Percentiles rank a stretch among this genome's conserved stretches.
Conservation (phyloP, 1,284 basidiomycete genomes). For the Earliella scabrosa region DNA sequence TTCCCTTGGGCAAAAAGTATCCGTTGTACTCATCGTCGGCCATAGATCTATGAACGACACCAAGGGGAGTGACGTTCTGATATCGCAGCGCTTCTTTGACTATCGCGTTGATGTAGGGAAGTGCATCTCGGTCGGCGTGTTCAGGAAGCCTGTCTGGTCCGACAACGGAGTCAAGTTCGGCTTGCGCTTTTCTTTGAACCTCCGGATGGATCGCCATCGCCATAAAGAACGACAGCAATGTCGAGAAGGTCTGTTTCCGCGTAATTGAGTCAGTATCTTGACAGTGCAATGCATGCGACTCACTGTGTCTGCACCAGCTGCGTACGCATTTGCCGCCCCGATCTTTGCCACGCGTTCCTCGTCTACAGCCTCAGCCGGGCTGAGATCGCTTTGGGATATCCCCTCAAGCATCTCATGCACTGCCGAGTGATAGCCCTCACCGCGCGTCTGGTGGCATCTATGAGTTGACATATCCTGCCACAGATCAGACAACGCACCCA, state of each 20-base stretch:
- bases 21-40: constrained; percentile 26
- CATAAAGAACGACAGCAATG: constrained; percentile 37
- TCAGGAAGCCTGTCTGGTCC: constrained; percentile 30
- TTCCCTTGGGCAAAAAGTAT: constrained; percentile 29
- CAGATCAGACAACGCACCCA: constrained; percentile 5
- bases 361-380: neutral
- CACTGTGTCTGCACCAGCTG: constrained; percentile 11
- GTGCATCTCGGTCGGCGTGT: constrained; percentile 16
- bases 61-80: constrained; percentile 25
- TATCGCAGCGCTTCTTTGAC: constrained; percentile 29
- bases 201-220: constrained; percentile 41
- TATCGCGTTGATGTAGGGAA: constrained; percentile 30
- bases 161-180: constrained; percentile 35
- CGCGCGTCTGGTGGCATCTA: neutral
- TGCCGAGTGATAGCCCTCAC: constrained; percentile 8
- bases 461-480: neutral
- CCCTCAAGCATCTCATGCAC: constrained; percentile 10
- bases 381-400: constrained; percentile 6
- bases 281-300: neutral
- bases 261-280: neutral
- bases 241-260: constrained; percentile 26
- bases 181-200: constrained; percentile 35
- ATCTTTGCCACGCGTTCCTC: constrained; percentile 13
- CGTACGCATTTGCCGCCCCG: constrained; percentile 11
- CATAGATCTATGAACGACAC: constrained; percentile 10